Evolutionary conservation across 2,329 filamentous ascomycete genomes (phyloP), one percentile per base, ranked within the genome.

Genomic region (Teratosphaeria nubilosa): DNA sequence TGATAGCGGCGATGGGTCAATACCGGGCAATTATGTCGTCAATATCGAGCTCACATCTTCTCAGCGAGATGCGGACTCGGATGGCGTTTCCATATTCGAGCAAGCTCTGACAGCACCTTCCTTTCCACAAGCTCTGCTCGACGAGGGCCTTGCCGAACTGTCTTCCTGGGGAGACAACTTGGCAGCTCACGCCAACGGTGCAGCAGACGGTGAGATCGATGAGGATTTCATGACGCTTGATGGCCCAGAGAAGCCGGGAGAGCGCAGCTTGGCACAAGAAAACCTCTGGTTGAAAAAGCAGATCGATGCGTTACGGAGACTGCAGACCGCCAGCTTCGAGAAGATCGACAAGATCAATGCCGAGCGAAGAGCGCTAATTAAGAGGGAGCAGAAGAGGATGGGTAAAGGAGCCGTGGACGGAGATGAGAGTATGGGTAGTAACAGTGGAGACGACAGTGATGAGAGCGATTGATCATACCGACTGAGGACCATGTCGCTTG

Each of bases 11-110:
- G 66, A 67, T 56, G 74, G 73, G 10, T 61, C 69, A 22, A 71
- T 79, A 9, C 77, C 77, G 60, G 78, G 82, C 45, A 81, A 80
- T 62, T 90, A 91, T 69, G 80, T 80, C 3, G 78, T 90, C 60
- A 85, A 80, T 16, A 76, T 84, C 13, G 86, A 89, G 69, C 75
- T 91, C n/a, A 76, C 72, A 14, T 56, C 69, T 62, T 14, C 58
- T 73, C 30, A 65, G 59, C 16, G 62, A 58, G 9, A 63, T 66
- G 41, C 60, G 53, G 51, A 57, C 9, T 59, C 59, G 48, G 66
- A 65, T 55, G 66, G 62, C 14, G 60, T 58, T 0, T 63, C 65
- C 3, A 55, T 57, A 5, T 78, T 79, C 60, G 64, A 75, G 51
- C 65, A 70, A 53, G 74, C 76, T 14, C 69, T 80, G 31, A 70